Evolutionary conservation across 2,329 filamentous ascomycete genomes (phyloP).

Genomic region (Colletotrichum cuscutae): DNA sequence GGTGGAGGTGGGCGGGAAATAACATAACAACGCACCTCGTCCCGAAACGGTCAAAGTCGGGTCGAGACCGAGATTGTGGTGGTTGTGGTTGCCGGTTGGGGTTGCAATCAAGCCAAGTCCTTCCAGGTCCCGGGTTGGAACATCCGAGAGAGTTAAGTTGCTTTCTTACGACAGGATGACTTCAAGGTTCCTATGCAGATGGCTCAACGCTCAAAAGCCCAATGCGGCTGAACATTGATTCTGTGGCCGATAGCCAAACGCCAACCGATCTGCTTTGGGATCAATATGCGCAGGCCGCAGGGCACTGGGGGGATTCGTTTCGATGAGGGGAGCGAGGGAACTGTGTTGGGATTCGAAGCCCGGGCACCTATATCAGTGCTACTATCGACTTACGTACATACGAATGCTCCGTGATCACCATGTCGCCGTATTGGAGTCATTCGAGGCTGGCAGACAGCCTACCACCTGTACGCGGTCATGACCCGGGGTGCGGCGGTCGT

Average conservation of each 20-base stretch:
- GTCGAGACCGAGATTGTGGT: background rate
- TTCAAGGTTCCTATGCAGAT: constrained; percentile 22
- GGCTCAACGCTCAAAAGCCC: background rate
- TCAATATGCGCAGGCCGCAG: background rate
- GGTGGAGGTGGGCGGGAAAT: background rate
- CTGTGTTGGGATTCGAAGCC: background rate
- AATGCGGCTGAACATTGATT: background rate
- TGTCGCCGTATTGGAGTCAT: background rate
- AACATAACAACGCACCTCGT: background rate
- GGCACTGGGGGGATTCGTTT: background rate
- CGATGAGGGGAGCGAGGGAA: background rate
- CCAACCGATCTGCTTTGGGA: background rate
- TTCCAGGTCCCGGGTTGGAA: constrained; percentile 18
- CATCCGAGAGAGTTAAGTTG: constrained; percentile 12
- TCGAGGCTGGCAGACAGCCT: background rate
- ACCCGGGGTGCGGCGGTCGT: too few species aligned
- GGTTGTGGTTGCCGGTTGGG: background rate
- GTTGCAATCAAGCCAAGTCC: constrained; percentile 17
- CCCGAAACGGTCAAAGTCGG: constrained; percentile 3
- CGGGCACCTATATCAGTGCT: background rate
- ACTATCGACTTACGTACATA: background rate
- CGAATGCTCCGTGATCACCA: background rate
- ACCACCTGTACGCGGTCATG: background rate
- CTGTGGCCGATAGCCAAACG: background rate
- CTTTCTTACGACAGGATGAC: constrained; percentile 2